Base-by-base conservation (phyloP, 331 rosid species). In the Phaseolus coccineus region DNA sequence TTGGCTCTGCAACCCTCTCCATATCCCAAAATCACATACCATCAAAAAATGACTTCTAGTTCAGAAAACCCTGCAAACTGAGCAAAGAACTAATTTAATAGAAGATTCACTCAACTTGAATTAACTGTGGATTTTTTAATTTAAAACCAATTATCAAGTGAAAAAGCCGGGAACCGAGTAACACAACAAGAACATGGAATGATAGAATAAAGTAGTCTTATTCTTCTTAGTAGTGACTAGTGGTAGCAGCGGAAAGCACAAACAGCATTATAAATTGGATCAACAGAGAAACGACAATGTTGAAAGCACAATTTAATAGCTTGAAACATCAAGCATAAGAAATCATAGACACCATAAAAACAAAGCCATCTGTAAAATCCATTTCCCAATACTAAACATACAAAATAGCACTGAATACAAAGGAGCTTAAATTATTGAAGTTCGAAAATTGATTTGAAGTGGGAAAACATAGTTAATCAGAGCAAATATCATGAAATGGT, bases 1-100 rank as follows among this genome's bases (percentile, higher is more conserved):
- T 94, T 39, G 89, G 82, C 73, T 92, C 96, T 8, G 93, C 88
- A 74, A 79, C 78, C 86, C 92, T 88, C 84, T 92, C 94, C 98
- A 94, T 92, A 63, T 84, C 86, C 52, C 31, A 48, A 71, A 69
- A 77, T 79, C 73, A 71, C 79, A 77, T 76, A 84, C 82, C 81
- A 84, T 79, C 77, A 87, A 87, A 85, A 81, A 53, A 65, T 70
- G 47, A 74, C 30, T 74, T 75, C 65, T 64, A 11, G 47, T 75
- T 74, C 56, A 64, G 68, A 81, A 61, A 48, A 74, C 46, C 79
- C 98, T 89, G 91, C 90, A 84, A 40, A 63, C 14, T 74, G 40
- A 83, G 11, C 77, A 39, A 68, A n/a, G 48, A 66, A 64, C 71
- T 57, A 59, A 78, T 61, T 79, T 39, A 80, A 48, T 37, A 31